phyloP scores from a whole-genome alignment of 257 asterid genomes.

The Ehretia macrophylla region DNA sequence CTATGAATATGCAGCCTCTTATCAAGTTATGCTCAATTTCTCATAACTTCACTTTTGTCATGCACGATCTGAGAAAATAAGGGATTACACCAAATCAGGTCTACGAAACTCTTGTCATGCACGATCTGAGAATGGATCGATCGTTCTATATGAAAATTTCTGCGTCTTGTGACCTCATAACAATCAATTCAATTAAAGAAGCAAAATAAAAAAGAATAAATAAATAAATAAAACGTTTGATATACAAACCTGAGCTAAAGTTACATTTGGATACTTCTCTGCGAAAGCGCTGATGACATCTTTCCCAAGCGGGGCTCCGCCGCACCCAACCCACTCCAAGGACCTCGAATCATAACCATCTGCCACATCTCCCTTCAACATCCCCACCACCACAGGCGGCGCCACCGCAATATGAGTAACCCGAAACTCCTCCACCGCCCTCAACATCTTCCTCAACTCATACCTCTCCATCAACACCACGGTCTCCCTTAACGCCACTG shows the following conservation, averaged over 20 bases:
- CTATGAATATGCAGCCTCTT: not conserved
- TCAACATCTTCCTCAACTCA: conserved; percentile 42
- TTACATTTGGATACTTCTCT: conserved; percentile 28
- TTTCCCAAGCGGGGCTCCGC: conserved; percentile 49
- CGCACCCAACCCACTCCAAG: conserved; percentile 36
- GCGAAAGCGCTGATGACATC: conserved; percentile 31
- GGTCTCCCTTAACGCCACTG: conserved; percentile 47
- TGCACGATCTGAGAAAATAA: too few relatives aligned
- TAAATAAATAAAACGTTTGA: not conserved
- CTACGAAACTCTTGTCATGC: too few relatives aligned
- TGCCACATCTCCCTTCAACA: conserved; percentile 36
- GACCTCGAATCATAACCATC: conserved; percentile 41
- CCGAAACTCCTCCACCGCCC: conserved; percentile 36
- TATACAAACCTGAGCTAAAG: conserved; percentile 37
- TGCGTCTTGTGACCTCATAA: too few relatives aligned
- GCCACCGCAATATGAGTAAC: conserved; percentile 45
- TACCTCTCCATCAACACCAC: conserved; percentile 48
- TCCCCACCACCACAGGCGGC: conserved; percentile 50
- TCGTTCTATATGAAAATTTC: not conserved
- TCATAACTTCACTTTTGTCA: too few relatives aligned
- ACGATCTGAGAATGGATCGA: not conserved
- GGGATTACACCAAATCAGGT: too few relatives aligned
- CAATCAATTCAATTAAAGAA: not conserved
- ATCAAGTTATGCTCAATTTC: too few relatives aligned
- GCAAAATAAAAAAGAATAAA: not conserved